phyloP scores from a whole-genome alignment of 345 rosid genomes.

The Durio zibethinus region DNA sequence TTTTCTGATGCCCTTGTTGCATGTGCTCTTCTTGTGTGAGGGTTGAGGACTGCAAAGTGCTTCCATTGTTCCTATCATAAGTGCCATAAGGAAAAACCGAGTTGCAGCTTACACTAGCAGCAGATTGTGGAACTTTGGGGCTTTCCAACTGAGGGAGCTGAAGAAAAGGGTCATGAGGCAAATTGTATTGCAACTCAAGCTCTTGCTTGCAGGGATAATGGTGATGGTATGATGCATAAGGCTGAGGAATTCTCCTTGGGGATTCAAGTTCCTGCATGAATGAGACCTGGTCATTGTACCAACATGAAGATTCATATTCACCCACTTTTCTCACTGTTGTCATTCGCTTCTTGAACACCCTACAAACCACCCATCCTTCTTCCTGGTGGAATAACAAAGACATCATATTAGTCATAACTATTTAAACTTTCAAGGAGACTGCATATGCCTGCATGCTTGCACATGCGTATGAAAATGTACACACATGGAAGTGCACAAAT shows the following conservation, averaged over 20 bases:
- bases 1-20: slow-evolving; percentile 45
- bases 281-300: slow-evolving; percentile 85
- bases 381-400: slow-evolving; percentile 42
- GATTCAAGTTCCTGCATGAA: slow-evolving; percentile 69
- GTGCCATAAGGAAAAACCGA: slow-evolving; percentile 37
- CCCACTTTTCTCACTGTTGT: slow-evolving; percentile 59
- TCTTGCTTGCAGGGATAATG: slow-evolving; percentile 82
- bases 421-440: not conserved
- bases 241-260: slow-evolving; percentile 50
- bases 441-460: not conserved
- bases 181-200: slow-evolving; percentile 53
- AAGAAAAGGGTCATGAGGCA: slow-evolving; percentile 54
- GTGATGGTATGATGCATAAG: slow-evolving; percentile 40
- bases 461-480: not conserved
- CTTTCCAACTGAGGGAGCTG: slow-evolving; percentile 83
- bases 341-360: slow-evolving; percentile 88
- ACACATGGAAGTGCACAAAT: not conserved
- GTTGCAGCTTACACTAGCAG: slow-evolving; percentile 43
- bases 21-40: slow-evolving; percentile 55
- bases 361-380: slow-evolving; percentile 98
- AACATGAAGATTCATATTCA: slow-evolving; percentile 63
- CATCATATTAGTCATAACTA: not conserved
- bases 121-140: slow-evolving; percentile 59
- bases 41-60: slow-evolving; percentile 54
- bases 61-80: slow-evolving; percentile 40